phyloP scores from a whole-genome alignment of 75 land plant genomes.

The Chamaecyparis obtusa region DNA sequence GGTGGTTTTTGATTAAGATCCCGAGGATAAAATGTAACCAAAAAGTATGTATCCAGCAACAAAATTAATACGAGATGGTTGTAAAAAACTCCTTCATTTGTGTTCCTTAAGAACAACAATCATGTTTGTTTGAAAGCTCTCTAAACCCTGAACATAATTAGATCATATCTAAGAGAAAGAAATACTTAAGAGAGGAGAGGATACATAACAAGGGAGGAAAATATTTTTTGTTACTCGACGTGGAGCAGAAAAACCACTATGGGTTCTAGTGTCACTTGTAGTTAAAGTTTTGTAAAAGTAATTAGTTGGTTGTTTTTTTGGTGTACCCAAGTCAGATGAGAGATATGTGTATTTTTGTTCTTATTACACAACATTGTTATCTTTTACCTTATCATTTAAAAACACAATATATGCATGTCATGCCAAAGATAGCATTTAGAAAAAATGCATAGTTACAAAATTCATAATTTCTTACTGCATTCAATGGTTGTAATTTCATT shows the following conservation, averaged over 20 bases:
- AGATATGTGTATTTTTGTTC: conserved; percentile 55
- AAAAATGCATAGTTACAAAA: conserved; percentile 1
- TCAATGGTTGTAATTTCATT: conserved; percentile 60
- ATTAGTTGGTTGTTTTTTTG: conserved; percentile 71
- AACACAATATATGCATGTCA: not conserved
- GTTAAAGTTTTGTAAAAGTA: conserved; percentile 88
- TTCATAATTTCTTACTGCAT: conserved; percentile 6
- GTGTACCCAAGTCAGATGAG: conserved; percentile 55
- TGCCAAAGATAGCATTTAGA: not conserved
- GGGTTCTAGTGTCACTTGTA: conserved; percentile 93
- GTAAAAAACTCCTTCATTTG: not conserved
- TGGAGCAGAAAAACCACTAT: conserved; percentile 97
- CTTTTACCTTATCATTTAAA: not conserved
- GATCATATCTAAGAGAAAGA: not conserved
- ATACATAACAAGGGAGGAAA: conserved; percentile 77
- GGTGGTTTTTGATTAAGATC: conserved; percentile 72
- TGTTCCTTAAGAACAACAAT: not conserved
- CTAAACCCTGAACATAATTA: not conserved
- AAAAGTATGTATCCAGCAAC: not conserved
- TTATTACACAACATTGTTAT: conserved; percentile 35
- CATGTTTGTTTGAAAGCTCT: not conserved
- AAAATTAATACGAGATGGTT: not conserved
- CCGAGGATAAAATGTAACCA: conserved; percentile 22
- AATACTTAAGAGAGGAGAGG: not conserved
- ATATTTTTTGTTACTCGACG: conserved; percentile 84